Evolutionary conservation across 495 filamentous ascomycete species (phyloP).

Genomic region (Apodospora peruviana): DNA sequence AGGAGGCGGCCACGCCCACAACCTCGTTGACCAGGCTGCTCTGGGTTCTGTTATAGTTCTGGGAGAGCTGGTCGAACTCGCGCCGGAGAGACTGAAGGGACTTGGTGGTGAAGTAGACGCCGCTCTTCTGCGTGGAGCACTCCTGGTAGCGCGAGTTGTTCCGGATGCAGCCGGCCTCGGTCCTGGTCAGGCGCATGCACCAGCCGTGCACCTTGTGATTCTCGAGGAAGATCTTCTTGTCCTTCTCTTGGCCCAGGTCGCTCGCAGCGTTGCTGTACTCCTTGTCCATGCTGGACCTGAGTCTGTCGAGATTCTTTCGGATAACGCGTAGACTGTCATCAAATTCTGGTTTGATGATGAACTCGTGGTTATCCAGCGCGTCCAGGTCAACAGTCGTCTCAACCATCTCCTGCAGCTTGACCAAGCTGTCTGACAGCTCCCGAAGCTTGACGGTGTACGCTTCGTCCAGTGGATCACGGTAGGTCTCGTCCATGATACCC

Average conservation of each 20-base stretch:
- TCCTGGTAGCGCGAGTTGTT: constrained; percentile 88
- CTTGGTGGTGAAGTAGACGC: constrained; percentile 94
- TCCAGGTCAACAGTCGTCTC: constrained; percentile 97
- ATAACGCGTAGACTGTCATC: constrained; percentile 85
- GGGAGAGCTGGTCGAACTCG: constrained; percentile 89
- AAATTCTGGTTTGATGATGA: constrained; percentile 97
- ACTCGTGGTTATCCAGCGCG: constrained; percentile 94
- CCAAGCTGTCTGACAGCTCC: constrained; percentile 69
- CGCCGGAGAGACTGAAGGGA: constrained; percentile 76
- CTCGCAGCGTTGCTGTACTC: constrained; percentile 73
- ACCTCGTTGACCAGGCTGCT: constrained; percentile 88
- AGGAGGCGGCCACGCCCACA: constrained; percentile 87
- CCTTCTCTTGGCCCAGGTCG: constrained; percentile 86
- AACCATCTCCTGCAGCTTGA: constrained; percentile 93
- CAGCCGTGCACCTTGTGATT: constrained; percentile 94
- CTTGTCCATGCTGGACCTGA: constrained; percentile 73
- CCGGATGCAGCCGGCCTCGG: constrained; percentile 87
- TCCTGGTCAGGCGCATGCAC: constrained; percentile 92
- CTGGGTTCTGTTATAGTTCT: constrained; percentile 95
- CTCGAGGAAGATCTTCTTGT: constrained; percentile 98
- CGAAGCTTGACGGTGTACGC: constrained; percentile 82
- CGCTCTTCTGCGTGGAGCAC: constrained; percentile 97
- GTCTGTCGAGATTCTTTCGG: constrained; percentile 81
- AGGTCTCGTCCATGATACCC: constrained; percentile 91
- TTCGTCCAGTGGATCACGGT: constrained; percentile 78